Evolutionary conservation across 2,329 filamentous ascomycete species (phyloP).

Genomic region (Penicillium freii): DNA sequence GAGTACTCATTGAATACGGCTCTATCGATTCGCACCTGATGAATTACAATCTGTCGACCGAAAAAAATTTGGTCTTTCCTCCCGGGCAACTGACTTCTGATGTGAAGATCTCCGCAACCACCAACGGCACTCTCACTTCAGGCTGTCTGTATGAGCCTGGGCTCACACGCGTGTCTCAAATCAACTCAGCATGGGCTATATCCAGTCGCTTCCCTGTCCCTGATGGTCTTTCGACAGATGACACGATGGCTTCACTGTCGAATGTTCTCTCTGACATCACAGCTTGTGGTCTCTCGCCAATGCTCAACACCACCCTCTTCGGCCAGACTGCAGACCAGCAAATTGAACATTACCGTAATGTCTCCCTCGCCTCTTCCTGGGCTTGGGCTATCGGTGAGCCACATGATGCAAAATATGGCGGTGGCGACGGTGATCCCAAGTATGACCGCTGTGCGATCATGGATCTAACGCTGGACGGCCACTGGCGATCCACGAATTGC

Average conservation of each 20-base stretch:
- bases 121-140: constrained; percentile 44
- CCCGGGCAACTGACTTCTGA: constrained; percentile 44
- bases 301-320: constrained; percentile 57
- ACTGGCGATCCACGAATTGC: constrained; percentile 61
- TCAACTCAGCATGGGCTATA: constrained; percentile 56
- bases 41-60: constrained; percentile 55
- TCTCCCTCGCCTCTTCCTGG: constrained; percentile 56
- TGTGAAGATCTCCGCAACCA: constrained; percentile 34
- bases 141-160: constrained; percentile 56
- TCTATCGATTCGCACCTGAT: constrained; percentile 57
- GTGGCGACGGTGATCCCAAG: constrained; percentile 25
- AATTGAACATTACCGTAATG: constrained; percentile 48
- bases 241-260: constrained; percentile 34
- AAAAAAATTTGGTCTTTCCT: constrained; percentile 54
- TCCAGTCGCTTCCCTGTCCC: constrained; percentile 32
- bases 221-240: constrained; percentile 23
- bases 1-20: constrained; percentile 58
- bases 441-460: constrained; percentile 58
- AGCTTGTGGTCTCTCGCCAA: constrained; percentile 60
- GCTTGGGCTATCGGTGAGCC: constrained; percentile 61
- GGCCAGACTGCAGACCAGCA: constrained; percentile 51
- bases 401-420: constrained; percentile 42
- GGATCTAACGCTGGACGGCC: constrained; percentile 49
- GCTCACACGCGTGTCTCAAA: constrained; percentile 41
- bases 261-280: constrained; percentile 43